phyloP scores from a whole-genome alignment of 1,284 basidiomycete species.

The Prillingera fragicola region DNA sequence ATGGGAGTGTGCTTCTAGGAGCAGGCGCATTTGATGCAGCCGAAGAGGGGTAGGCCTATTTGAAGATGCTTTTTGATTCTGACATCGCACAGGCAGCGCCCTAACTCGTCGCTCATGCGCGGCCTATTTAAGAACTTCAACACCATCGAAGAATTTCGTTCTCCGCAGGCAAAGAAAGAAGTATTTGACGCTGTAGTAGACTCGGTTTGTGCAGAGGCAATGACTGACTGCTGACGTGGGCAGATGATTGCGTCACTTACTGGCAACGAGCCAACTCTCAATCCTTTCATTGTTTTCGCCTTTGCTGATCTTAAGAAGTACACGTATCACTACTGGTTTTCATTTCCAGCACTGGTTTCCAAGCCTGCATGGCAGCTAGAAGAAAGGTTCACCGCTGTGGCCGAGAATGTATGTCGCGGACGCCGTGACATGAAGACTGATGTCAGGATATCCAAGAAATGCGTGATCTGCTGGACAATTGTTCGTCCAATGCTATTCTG shows the following conservation, averaged over 20 bases:
- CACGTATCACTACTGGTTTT: conserved; percentile 96
- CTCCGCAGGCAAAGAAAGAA: conserved; percentile 69
- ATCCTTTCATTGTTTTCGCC: conserved; percentile 79
- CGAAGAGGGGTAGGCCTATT: conserved; percentile 21
- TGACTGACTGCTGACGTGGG: neutral
- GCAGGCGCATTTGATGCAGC: conserved; percentile 33
- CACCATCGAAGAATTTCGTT: conserved; percentile 92
- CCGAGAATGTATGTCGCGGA: conserved; percentile 20
- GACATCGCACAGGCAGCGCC: conserved; percentile 44
- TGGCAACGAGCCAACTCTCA: conserved; percentile 52
- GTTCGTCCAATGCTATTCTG: conserved; percentile 13
- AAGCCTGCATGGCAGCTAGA: conserved; percentile 81
- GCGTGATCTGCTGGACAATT: neutral
- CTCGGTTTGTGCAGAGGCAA: conserved; percentile 50
- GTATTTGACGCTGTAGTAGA: conserved; percentile 68
- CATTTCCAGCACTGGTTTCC: conserved; percentile 82
- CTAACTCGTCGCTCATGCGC: conserved; percentile 49
- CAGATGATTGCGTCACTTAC: conserved; percentile 37
- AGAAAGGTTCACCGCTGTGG: conserved; percentile 7
- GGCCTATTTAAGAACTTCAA: conserved; percentile 89
- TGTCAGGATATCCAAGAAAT: conserved; percentile 35
- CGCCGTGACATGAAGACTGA: too few species aligned
- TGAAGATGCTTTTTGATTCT: neutral
- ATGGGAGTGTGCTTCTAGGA: conserved; percentile 26
- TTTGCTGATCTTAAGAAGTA: conserved; percentile 98